phyloP scores from a whole-genome alignment of 208 protist species.

The Crithidia brevicula region DNA sequence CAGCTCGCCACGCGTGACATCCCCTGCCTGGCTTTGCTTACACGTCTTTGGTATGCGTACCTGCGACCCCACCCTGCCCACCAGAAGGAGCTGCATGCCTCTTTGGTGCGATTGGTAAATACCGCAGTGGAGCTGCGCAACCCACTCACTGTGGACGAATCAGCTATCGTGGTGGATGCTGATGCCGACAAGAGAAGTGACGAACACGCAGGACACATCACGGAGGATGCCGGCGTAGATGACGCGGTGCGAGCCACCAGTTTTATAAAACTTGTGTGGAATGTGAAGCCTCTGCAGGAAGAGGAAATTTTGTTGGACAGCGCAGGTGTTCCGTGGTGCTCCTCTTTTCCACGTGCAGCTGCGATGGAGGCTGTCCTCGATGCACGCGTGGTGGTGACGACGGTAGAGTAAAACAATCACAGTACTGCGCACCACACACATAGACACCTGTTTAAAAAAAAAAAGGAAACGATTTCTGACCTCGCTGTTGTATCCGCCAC shows the following conservation, averaged over 20 bases:
- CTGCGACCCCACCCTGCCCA: not conserved
- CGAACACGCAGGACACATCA: not conserved
- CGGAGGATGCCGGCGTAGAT: not conserved
- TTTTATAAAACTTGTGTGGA: constrained; percentile 29
- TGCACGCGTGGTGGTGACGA: constrained; percentile 13
- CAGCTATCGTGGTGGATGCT: not conserved
- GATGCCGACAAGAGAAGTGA: not conserved
- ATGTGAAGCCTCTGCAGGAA: constrained; percentile 14
- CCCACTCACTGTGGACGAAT: constrained; percentile 6
- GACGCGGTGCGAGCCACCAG: not conserved
- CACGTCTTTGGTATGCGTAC: constrained; percentile 25
- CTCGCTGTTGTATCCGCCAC: too few species aligned
- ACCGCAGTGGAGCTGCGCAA: constrained; percentile 18
- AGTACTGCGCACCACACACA: too few species aligned
- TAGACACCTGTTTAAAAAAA: not conserved
- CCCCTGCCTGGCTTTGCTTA: constrained; percentile 25
- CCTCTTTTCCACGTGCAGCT: constrained; percentile 10
- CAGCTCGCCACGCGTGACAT: constrained; percentile 22
- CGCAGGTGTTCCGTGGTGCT: constrained; percentile 11
- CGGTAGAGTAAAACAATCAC: not conserved
- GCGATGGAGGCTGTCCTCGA: constrained; percentile 19
- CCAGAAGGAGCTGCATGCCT: not conserved
- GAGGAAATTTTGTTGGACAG: constrained; percentile 5
- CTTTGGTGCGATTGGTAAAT: constrained; percentile 15
- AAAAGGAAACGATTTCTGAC: too few species aligned